A percentile compares a stretch with the other conserved stretches of the same genome.
Conservation (phyloP, 352 stramenopile genomes). For the Pythium plurisporium region DNA sequence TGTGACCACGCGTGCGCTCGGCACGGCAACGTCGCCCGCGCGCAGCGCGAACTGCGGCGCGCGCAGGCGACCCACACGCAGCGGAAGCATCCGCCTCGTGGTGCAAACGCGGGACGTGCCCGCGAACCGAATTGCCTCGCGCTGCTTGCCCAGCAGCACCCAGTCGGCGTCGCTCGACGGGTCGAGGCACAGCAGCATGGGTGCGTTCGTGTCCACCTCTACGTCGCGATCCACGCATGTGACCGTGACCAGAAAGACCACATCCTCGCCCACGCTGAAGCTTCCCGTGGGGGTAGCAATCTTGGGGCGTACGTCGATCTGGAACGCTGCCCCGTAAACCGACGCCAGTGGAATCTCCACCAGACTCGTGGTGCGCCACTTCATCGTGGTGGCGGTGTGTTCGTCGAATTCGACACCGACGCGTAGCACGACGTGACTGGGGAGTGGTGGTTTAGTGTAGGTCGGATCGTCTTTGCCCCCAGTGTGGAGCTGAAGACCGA, state of each 20-base stretch:
- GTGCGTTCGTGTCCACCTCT: background rate
- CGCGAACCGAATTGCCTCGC: slow-evolving; percentile 40
- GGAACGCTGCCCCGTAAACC: slow-evolving; percentile 13
- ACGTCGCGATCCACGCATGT: slow-evolving; percentile 12
- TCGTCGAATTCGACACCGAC: slow-evolving; percentile 16
- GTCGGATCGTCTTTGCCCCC: background rate
- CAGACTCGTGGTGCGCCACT: slow-evolving; percentile 11
- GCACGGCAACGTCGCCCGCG: background rate
- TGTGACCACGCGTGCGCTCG: background rate
- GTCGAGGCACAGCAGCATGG: slow-evolving; percentile 48
- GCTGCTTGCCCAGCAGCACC: slow-evolving; percentile 62
- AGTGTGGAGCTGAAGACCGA: slow-evolving; percentile 6
- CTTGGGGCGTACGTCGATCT: slow-evolving; percentile 22
- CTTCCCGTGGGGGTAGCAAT: background rate
- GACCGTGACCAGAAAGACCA: slow-evolving; percentile 46
- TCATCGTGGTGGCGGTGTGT: background rate
- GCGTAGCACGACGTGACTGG: slow-evolving; percentile 4
- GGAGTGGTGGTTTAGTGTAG: background rate
- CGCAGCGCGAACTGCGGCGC: slow-evolving; percentile 50
- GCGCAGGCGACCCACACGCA: slow-evolving; percentile 37
- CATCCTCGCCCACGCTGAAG: slow-evolving; percentile 28
- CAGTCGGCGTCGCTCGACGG: slow-evolving; percentile 52
- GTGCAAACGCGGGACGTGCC: slow-evolving; percentile 14
- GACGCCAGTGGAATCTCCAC: slow-evolving; percentile 10
- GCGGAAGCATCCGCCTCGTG: slow-evolving; percentile 34